Base-by-base conservation (phyloP, 2,329 filamentous ascomycete genomes). In the Acephala macrosclerotiorum region DNA sequence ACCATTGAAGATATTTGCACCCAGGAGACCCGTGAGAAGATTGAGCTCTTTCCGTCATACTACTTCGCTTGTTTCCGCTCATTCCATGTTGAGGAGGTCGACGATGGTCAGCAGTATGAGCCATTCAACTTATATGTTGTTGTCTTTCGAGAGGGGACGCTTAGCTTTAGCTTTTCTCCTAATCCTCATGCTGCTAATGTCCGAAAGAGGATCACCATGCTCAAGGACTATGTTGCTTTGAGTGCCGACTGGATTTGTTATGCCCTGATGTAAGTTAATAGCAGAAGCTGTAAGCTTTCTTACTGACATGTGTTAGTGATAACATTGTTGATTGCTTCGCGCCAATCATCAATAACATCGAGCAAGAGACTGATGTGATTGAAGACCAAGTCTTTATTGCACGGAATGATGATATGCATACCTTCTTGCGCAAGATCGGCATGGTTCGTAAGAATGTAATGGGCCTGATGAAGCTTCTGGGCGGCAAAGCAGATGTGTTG, bases 191-290 rank as follows among this genome's bases (percentile, higher is more conserved):
- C 94, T 14, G 86, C 90, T 51, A 93, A 96, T 70, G 96, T 99
- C 29, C 89, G 95, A 71, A 94, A 92, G 83, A 89, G 96, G 79
- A 98, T 99, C 74, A 90, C 93, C 26, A 91, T 93, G 72, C 84
- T 99, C 63, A 95, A 97, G 75, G 96, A 99, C 76, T 98, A 97
- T 75, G 92, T 98, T 73, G 90, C 94, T 68, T 85, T 99, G 45
- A 97, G 93, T 76, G 94, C 94, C 72, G 96, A 99, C 80, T 99
- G 96, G 95, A 96, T 98, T 73, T 99, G 96, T 83, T 99, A 99
- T 77, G 96, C 96, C 51, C 85, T 99, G 75, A 98, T 99, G 90
- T 93, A 83, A 84, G 90, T 81, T 53, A 36, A 11, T 18, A 33
- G 4, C 6, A 36, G n/a, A 20, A 40, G 11, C 35, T 38, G 7